Evolutionary conservation across 1,284 basidiomycete genomes (phyloP), one percentile per base, ranked within the genome.

Genomic region (Marasmius oreades): DNA sequence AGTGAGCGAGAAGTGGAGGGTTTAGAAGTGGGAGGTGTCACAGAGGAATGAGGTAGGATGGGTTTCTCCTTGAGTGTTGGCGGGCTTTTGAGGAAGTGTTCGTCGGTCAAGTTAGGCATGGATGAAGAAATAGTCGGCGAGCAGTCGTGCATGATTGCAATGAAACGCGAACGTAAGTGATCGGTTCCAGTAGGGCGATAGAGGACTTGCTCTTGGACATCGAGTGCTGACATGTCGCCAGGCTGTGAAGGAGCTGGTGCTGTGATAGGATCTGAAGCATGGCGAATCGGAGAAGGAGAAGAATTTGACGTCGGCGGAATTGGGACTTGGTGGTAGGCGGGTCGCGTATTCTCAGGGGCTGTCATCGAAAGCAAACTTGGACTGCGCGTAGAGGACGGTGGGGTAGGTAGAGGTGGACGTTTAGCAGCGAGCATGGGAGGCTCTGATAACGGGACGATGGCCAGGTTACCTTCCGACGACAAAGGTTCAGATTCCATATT

Each of bases 221-320:
- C 26, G 33, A 18, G 47, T 14, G 26, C 26, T 14, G 26, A 26
- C 18, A 14, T 12, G 18, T n/a, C 26, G 7, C 10, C 8, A 42
- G 61, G 60, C 22, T 62, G 57, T 20, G 44, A 7, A 24, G 24
- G 37, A 26, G 36, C 26, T 47, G 33, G 23, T 37, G 20, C 55
- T 60, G 22, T 56, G 34, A 28, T 59, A 55, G 24, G 53, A 57
- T 55, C 57, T 52, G 22, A 61, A 60, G 48, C 63, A 67, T 7
- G 5, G 4, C 28, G 28, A 10, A 31, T 10, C 10, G 28, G 64
- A 57, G 14, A 56, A 33, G 34, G n/a, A 43, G 23, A 18, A 16
- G 53, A 55, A 10, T 51, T 46, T 12, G 56, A 53, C 23, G 48
- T 50, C n/a, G 56, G 50, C 5, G 55, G 51, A 14, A 50, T 47